Percentiles rank a stretch among this genome's conserved stretches.
phyloP scores from a whole-genome alignment of 495 filamentous ascomycete species.

The Podospora anserina region DNA sequence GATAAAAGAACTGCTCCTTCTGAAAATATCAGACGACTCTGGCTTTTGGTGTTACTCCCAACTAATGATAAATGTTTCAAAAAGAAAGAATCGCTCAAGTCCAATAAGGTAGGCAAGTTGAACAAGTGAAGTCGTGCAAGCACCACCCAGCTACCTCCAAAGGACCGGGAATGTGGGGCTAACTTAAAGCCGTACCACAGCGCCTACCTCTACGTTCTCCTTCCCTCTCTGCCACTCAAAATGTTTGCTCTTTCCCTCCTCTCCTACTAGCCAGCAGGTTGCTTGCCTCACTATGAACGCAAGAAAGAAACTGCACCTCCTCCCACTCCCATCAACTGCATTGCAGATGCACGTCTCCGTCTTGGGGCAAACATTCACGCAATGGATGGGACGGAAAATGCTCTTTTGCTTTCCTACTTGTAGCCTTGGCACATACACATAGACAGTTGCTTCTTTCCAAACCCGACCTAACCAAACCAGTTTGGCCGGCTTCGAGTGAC shows the following conservation, averaged over 20 bases:
- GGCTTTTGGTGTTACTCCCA: too few relatives aligned
- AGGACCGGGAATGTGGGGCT: background rate
- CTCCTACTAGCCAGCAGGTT: background rate
- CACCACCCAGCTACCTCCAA: background rate
- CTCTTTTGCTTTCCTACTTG: background rate
- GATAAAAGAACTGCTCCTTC: too few relatives aligned
- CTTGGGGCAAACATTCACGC: background rate
- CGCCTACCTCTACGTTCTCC: background rate
- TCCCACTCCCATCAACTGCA: background rate
- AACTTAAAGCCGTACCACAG: background rate
- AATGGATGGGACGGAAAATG: background rate
- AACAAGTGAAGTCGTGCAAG: background rate
- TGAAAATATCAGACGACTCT: too few relatives aligned
- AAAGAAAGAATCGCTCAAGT: background rate
- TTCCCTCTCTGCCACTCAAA: background rate
- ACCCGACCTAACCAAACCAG: too few relatives aligned
- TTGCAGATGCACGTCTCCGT: background rate
- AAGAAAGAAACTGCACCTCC: background rate
- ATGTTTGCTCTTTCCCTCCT: background rate
- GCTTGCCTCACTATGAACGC: background rate
- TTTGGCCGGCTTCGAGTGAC: too few relatives aligned
- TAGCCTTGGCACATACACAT: background rate
- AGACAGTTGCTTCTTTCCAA: background rate
- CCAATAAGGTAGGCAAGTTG: background rate
- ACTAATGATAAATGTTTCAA: too few relatives aligned